Evolutionary conservation across 768 basidiomycete species (phyloP), one percentile per base, ranked within the genome.

Genomic region (Cyclocybe cylindracea): DNA sequence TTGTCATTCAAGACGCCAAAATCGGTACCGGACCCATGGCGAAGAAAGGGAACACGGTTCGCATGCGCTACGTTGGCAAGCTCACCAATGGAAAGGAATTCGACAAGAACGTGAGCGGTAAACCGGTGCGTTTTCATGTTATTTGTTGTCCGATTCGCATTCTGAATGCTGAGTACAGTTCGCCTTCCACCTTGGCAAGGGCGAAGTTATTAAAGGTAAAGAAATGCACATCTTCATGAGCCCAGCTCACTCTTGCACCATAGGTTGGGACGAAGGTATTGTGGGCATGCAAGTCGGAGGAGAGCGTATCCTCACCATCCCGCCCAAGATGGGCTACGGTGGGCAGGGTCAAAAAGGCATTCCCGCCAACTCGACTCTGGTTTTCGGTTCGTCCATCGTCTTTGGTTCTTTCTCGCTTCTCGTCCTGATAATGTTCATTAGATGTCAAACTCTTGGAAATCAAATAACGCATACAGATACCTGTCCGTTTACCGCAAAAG

Each of bases 11-110:
- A 57, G 96, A 98, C 67, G 67, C 76, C 56, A 94, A 87, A 65
- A 63, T 82, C 42, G 96, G 96, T 40, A 82, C 80, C 1, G 96
- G 96, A n/a, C 84, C 89, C 35, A 76, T 78, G 62, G 94, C 91
- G 13, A 97, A 95, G 77, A 82, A 84, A 49, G 95, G 95, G 11
- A 85, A 87, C 71, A 85, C 75, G 39, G 79, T 97, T 44, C 76
- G 75, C 48, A 91, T 98, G 87, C 78, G 96, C 51, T 98, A 98
- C 71, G 86, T 98, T 60, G 96, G 96, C 58, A 96, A 94, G 74
- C 77, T 97, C 39, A 68, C 73, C 46, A 83, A 85, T 54, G 89
- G 88, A 59, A 86, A 83, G 59, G 57, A 85, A 14, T 94, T 94
- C 58, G 92, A 94, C 71, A 75, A 79, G 58, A 94, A 94, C 69